A percentile compares a stretch with the other conserved stretches of the same genome.
Conservation (phyloP, 2,329 filamentous ascomycete species). For the Colletotrichum theobromicola region DNA sequence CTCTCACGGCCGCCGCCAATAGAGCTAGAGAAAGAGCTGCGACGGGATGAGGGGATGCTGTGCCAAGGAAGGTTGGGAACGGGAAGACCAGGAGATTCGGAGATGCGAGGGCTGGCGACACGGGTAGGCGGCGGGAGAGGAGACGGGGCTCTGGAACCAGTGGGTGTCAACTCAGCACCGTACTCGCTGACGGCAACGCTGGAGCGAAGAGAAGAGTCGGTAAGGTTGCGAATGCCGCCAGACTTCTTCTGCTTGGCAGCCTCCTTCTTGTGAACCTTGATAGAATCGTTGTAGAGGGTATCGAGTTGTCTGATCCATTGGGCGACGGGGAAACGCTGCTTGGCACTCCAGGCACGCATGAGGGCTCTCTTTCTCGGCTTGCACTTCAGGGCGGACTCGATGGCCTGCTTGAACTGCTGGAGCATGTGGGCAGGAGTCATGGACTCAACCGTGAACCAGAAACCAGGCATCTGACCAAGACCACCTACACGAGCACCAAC, state of each 20-base stretch:
- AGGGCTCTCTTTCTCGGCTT: conserved; percentile 59
- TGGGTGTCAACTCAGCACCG: conserved; percentile 3
- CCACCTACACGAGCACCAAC: conserved; percentile 71
- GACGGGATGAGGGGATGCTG: conserved; percentile 14
- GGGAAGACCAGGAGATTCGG: conserved; percentile 14
- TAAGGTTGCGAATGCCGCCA: conserved; percentile 13
- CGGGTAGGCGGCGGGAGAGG: conserved; percentile 12
- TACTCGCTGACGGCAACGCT: conserved; percentile 15
- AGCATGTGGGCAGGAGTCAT: conserved; percentile 67
- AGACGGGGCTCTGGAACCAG: conserved; percentile 7
- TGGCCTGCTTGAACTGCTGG: conserved; percentile 69
- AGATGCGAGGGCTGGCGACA: conserved; percentile 11
- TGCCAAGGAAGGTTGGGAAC: conserved; percentile 15
- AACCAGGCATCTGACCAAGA: conserved; percentile 73
- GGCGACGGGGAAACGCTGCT: conserved; percentile 70
- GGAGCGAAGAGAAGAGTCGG: conserved; percentile 13
- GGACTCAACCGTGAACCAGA: conserved; percentile 74
- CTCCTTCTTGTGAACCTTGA: conserved; percentile 51
- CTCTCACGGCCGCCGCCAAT: conserved; percentile 16
- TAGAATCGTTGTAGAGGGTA: conserved; percentile 64
- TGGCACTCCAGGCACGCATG: conserved; percentile 69
- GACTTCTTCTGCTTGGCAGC: conserved; percentile 24
- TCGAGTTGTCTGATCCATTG: conserved; percentile 72
- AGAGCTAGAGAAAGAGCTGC: conserved; percentile 19
- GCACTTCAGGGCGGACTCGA: conserved; percentile 64